Percentiles rank a stretch among this genome's conserved stretches.
Conservation (phyloP, 345 rosid species). For the Erodium maritimum region DNA sequence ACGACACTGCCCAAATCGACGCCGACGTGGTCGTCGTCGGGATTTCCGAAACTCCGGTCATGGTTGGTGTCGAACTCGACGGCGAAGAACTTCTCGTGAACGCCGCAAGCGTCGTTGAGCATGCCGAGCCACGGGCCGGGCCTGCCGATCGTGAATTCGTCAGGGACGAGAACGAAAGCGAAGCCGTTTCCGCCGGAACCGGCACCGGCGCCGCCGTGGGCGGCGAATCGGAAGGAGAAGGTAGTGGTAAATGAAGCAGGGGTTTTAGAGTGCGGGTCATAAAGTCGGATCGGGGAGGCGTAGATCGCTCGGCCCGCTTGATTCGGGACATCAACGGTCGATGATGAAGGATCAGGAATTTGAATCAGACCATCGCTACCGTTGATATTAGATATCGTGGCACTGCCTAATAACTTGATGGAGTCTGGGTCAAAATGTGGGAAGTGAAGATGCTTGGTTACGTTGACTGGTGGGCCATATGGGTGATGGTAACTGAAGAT, state of each 20-base stretch:
- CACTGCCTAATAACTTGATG: constrained; percentile 16
- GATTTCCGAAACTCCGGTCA: constrained; percentile 10
- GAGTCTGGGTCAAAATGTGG: constrained; percentile 9
- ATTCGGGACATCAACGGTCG: neutral
- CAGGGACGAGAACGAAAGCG: constrained; percentile 12
- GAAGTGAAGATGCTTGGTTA: constrained; percentile 13
- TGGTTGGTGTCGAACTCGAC: constrained; percentile 10
- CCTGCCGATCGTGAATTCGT: constrained; percentile 20
- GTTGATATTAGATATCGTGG: constrained; percentile 7
- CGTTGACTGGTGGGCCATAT: neutral
- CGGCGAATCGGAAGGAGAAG: constrained; percentile 16
- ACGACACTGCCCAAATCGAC: constrained; percentile 11
- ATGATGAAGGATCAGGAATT: constrained; percentile 13
- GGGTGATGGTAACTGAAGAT: neutral
- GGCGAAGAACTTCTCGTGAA: constrained; percentile 8
- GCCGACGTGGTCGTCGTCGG: constrained; percentile 9
- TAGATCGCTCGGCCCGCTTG: constrained; percentile 14
- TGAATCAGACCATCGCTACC: constrained; percentile 3
- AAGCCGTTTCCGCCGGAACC: constrained; percentile 2
- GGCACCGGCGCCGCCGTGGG: neutral
- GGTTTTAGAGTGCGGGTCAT: constrained; percentile 9
- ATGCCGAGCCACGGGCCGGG: constrained; percentile 13
- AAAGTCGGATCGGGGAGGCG: constrained; percentile 11
- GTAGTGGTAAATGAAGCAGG: constrained; percentile 17
- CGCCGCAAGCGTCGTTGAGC: constrained; percentile 8